Evolutionary conservation across 2,329 filamentous ascomycete genomes (phyloP).

Genomic region (Fusarium fujikuroi): DNA sequence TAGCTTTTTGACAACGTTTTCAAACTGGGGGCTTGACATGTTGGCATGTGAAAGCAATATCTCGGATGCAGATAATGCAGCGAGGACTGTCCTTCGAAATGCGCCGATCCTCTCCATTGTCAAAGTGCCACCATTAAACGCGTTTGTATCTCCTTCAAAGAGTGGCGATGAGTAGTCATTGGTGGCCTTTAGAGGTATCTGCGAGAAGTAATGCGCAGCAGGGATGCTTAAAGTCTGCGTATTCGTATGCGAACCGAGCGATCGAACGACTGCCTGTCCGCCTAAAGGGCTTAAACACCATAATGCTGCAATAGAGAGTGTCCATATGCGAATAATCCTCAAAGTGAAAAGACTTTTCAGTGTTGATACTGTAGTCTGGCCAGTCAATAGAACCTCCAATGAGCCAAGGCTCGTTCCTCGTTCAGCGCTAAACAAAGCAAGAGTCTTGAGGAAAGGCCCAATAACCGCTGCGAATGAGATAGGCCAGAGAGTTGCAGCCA

Average conservation of each 20-base stretch:
- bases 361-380: background rate
- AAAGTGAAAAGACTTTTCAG: background rate
- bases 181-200: background rate
- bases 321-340: background rate
- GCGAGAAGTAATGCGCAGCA: background rate
- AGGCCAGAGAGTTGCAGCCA: background rate
- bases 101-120: accelerated
- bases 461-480: background rate
- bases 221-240: background rate
- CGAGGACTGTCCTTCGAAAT: background rate
- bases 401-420: background rate
- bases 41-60: background rate
- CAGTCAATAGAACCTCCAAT: background rate
- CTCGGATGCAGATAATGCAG: background rate
- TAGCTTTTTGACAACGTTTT: background rate
- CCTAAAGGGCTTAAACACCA: background rate
- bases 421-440: background rate
- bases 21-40: background rate
- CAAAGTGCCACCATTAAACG: background rate
- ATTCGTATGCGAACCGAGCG: background rate
- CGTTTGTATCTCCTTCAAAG: background rate
- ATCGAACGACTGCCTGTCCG: background rate
- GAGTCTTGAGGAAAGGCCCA: background rate
- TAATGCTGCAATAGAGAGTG: background rate
- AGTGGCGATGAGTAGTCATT: accelerated